Percentiles rank a stretch among this genome's conserved stretches.
These are phyloP conservation scores for Macrocybe sp. DNA, from an alignment of 1,284 basidiomycete species.

Conservation along the genomic window DNA sequence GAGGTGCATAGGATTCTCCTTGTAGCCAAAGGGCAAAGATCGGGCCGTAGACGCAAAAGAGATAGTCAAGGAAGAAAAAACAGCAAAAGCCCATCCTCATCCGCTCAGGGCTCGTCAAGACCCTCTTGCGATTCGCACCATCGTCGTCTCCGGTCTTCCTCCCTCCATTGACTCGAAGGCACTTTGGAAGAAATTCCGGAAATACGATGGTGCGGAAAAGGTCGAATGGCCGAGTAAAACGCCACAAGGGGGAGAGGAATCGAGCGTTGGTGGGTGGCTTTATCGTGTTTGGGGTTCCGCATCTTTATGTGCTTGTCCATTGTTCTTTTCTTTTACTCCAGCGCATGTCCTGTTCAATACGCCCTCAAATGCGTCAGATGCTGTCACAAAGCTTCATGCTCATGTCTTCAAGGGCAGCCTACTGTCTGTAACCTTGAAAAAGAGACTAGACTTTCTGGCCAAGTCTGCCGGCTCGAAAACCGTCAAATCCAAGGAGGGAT, in stretches of 20 bases:
- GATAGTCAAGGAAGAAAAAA: conserved; percentile 36
- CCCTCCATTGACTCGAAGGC: conserved; percentile 63
- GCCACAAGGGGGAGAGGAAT: conserved; percentile 37
- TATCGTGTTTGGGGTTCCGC: not conserved
- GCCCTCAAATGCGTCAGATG: conserved; percentile 68
- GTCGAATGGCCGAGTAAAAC: conserved; percentile 65
- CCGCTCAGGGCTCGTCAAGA: conserved; percentile 45
- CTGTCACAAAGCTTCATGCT: conserved; percentile 83
- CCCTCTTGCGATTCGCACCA: conserved; percentile 75
- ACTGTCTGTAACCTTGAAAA: conserved; percentile 89
- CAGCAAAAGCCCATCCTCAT: conserved; percentile 27
- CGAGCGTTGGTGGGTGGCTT: conserved; percentile 22
- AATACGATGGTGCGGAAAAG: conserved; percentile 66
- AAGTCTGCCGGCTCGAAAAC: conserved; percentile 33
- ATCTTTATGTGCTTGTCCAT: not conserved
- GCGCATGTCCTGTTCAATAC: conserved; percentile 79
- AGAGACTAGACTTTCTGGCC: conserved; percentile 70
- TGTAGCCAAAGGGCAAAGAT: conserved; percentile 36
- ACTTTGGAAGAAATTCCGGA: conserved; percentile 87
- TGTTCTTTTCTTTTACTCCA: conserved; percentile 15
- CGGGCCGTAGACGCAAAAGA: conserved; percentile 20
- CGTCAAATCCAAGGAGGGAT: conserved; percentile 26
- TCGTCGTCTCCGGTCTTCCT: conserved; percentile 79
- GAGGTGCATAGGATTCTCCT: conserved; percentile 1
- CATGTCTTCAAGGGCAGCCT: conserved; percentile 90